A percentile compares a stretch with the other conserved stretches of the same genome.
Conservation (phyloP, 495 filamentous ascomycete genomes). For the Penicillium daleae region DNA sequence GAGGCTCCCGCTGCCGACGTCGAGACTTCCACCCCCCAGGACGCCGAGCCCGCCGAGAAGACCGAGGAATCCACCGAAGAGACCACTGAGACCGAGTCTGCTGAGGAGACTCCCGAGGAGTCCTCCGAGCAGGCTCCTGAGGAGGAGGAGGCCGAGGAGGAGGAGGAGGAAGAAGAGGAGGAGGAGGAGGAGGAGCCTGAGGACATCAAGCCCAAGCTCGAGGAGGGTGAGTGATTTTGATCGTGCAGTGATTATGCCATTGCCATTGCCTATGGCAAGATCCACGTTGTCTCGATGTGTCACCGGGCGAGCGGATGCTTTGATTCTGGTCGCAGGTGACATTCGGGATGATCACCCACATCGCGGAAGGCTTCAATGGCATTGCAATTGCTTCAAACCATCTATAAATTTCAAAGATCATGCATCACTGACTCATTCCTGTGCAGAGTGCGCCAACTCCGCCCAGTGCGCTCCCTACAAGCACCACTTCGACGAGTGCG, state of each 20-base stretch:
- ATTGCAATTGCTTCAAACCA: conserved; percentile 11
- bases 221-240: conserved; percentile 74
- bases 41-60: conserved; percentile 53
- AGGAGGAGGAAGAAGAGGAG: conserved; percentile 73
- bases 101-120: conserved; percentile 41
- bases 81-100: conserved; percentile 33
- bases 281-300: neutral
- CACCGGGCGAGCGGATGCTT: conserved; percentile 3
- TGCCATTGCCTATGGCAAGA: neutral
- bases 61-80: conserved; percentile 45
- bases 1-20: conserved; percentile 59
- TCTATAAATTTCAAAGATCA: conserved; percentile 5
- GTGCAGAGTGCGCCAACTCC: conserved; percentile 82
- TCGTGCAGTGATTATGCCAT: conserved; percentile 2
- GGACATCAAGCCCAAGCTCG: conserved; percentile 85
- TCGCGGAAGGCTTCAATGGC: conserved; percentile 23
- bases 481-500: conserved; percentile 98
- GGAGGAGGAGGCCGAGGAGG: conserved; percentile 52
- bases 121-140: conserved; percentile 47
- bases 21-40: conserved; percentile 55
- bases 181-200: conserved; percentile 89
- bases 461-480: conserved; percentile 83
- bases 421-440: conserved; percentile 18
- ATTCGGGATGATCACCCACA: conserved; percentile 9
- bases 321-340: conserved; percentile 5